Evolutionary conservation across 371 early-diverging fungal species (phyloP).

Genomic region (Mucor piriformis): DNA sequence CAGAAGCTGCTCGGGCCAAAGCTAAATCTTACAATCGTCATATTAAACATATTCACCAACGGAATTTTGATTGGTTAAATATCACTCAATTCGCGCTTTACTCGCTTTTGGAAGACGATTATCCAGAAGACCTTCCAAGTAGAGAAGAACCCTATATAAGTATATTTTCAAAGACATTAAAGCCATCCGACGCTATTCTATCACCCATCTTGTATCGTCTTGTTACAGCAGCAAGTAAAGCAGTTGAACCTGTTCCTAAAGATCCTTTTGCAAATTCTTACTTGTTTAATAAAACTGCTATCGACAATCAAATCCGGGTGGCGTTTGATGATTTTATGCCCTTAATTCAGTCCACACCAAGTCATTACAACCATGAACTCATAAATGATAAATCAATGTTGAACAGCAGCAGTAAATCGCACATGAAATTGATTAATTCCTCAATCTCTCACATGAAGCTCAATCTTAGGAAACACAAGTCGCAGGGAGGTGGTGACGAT

Average conservation of each 20-base stretch:
- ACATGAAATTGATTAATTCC: slow-evolving; percentile 15
- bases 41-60: slow-evolving; percentile 30
- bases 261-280: slow-evolving; percentile 34
- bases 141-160: slow-evolving; percentile 44
- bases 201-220: slow-evolving; percentile 41
- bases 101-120: slow-evolving; percentile 41
- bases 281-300: slow-evolving; percentile 10
- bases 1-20: slow-evolving; percentile 41
- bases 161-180: slow-evolving; percentile 27
- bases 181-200: slow-evolving; percentile 9
- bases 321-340: slow-evolving; percentile 40
- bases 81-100: slow-evolving; percentile 19
- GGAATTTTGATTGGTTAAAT: slow-evolving; percentile 29
- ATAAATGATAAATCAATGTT: not conserved
- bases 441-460: slow-evolving; percentile 17
- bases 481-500: slow-evolving; percentile 8
- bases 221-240: slow-evolving; percentile 32
- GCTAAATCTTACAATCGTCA: slow-evolving; percentile 44
- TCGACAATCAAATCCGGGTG: slow-evolving; percentile 21
- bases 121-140: slow-evolving; percentile 16
- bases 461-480: slow-evolving; percentile 16
- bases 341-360: slow-evolving; percentile 1
- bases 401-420: slow-evolving; percentile 4
- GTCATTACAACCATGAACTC: not conserved
- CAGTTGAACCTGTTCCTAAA: slow-evolving; percentile 24